A percentile compares a stretch with the other conserved stretches of the same genome.
Conservation (phyloP, 179 eudicot species). For the Silene coronaria region DNA sequence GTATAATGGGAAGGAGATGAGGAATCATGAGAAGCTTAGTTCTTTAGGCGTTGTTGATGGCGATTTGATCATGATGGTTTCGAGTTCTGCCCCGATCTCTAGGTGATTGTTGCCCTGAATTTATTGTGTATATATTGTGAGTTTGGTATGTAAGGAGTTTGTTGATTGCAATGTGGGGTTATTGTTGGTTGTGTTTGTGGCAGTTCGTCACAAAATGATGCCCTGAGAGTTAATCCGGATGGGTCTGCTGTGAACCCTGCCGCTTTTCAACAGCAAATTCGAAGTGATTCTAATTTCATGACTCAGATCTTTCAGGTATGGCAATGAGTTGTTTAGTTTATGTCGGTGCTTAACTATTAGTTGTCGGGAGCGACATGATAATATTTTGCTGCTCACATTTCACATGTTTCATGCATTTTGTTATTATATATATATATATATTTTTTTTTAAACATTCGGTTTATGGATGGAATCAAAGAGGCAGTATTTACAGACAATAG, state of each 20-base stretch:
- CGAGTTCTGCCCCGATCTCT: conserved; percentile 36
- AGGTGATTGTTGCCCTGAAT: conserved; percentile 26
- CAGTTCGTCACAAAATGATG: conserved; percentile 47
- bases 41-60: conserved; percentile 72
- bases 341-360: neutral
- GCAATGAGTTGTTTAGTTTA: neutral
- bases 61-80: conserved; percentile 89
- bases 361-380: neutral
- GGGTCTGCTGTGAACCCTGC: conserved; percentile 95
- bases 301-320: conserved; percentile 83
- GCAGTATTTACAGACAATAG: too few relatives aligned
- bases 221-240: conserved; percentile 60
- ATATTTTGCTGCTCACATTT: neutral
- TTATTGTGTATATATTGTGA: neutral
- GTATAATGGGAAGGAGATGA: conserved; percentile 83
- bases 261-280: conserved; percentile 80
- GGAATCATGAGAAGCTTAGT: conserved; percentile 68
- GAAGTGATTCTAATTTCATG: conserved; percentile 68
- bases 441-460: too few relatives aligned
- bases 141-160: neutral
- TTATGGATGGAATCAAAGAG: too few relatives aligned
- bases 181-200: conserved; percentile 7
- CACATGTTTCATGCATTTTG: neutral
- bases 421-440: too few relatives aligned
- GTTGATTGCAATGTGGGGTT: neutral